phyloP scores from a whole-genome alignment of 2,329 filamentous ascomycete species.

The Colletotrichum nymphaeae region DNA sequence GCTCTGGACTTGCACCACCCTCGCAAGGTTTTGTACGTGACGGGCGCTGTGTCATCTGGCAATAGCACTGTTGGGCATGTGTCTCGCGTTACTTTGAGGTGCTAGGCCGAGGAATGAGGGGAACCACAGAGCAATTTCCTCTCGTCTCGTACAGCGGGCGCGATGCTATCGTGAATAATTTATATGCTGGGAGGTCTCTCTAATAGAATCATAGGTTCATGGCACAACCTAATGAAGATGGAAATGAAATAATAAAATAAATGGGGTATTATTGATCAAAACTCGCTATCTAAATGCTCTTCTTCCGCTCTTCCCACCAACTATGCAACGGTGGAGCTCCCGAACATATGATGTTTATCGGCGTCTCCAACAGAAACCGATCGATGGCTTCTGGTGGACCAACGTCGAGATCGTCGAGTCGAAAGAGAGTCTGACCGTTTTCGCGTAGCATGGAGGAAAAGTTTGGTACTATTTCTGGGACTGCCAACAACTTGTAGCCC shows the following conservation, averaged over 20 bases:
- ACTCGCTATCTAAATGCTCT: not conserved
- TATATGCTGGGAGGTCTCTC: too few relatives aligned
- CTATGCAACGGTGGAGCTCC: constrained; percentile 11
- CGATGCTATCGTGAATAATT: too few relatives aligned
- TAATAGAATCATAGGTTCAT: too few relatives aligned
- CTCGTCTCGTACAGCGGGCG: not conserved
- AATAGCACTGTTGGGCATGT: constrained; percentile 9
- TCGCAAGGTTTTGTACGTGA: not conserved
- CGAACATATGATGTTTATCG: constrained; percentile 21
- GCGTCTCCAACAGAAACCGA: constrained; percentile 16
- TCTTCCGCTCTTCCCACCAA: constrained; percentile 20
- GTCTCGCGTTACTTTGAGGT: not conserved
- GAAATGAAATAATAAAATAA: not conserved
- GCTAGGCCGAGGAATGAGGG: not conserved
- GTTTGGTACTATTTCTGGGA: not conserved
- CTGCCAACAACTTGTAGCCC: not conserved
- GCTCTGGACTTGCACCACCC: not conserved
- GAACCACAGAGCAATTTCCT: not conserved
- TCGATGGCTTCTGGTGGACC: constrained; percentile 18
- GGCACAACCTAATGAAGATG: too few relatives aligned
- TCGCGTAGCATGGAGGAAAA: constrained; percentile 11
- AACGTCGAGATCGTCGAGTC: not conserved
- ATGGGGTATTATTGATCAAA: not conserved
- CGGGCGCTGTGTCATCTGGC: not conserved
- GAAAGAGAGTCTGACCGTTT: not conserved